These are phyloP conservation scores for Fallopia convolvulus DNA, from an alignment of 148 eudicot genomes.

Conservation along the genomic window DNA sequence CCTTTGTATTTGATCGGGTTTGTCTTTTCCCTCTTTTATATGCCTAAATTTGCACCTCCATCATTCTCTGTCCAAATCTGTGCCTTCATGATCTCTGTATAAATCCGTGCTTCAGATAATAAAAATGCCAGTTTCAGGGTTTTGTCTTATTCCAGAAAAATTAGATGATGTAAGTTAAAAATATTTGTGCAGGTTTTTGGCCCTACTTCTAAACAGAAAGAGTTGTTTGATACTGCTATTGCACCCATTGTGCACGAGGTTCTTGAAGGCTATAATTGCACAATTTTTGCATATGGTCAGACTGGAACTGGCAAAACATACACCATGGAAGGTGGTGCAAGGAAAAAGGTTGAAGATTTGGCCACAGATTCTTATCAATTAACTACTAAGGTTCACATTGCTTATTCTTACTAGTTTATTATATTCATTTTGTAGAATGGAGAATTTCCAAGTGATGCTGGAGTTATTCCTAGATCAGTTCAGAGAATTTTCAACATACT, in stretches of 20 bases:
- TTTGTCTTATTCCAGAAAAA: background rate
- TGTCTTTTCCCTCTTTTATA: slow-evolving; percentile 9
- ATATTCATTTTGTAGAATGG: slow-evolving; percentile 56
- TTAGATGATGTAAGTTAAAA: slow-evolving; percentile 8
- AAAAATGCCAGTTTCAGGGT: background rate
- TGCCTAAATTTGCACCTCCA: background rate
- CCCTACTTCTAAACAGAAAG: slow-evolving; percentile 80
- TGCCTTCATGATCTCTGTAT: background rate
- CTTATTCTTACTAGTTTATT: background rate
- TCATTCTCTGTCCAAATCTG: background rate
- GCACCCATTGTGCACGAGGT: slow-evolving; percentile 88
- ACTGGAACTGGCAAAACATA: slow-evolving; percentile 99
- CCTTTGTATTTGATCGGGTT: slow-evolving; percentile 88
- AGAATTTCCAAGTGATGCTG: slow-evolving; percentile 89
- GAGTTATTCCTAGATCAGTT: slow-evolving; percentile 98
- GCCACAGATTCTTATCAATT: background rate
- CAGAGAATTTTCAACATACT: slow-evolving; percentile 73
- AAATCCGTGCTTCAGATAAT: background rate
- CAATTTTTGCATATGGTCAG: slow-evolving; percentile 98
- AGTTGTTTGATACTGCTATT: slow-evolving; percentile 80
- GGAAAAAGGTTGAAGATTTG: slow-evolving; percentile 60
- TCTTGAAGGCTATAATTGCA: slow-evolving; percentile 97
- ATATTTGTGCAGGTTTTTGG: slow-evolving; percentile 67
- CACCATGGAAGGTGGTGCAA: slow-evolving; percentile 97
- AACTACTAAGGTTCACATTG: background rate